Conservation (phyloP, 345 rosid genomes). For the Ceriops tagal region DNA sequence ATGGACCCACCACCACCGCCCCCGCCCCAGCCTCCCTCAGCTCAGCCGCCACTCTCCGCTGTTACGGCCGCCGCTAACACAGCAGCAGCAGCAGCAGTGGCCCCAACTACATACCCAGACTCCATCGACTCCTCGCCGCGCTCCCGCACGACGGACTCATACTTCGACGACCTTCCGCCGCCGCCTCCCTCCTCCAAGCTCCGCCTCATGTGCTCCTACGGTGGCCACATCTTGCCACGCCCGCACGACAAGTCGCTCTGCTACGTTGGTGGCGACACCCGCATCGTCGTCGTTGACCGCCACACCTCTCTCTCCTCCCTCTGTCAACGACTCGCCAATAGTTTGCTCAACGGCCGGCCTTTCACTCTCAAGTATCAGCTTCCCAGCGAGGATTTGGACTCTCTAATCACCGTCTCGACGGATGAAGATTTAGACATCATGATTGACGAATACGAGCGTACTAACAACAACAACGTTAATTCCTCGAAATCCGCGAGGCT, state of each 20-base stretch:
- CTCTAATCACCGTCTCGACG: conserved; percentile 82
- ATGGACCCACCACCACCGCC: conserved; percentile 37
- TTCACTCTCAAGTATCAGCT: conserved; percentile 90
- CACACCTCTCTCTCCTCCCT: conserved; percentile 53
- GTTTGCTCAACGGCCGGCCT: conserved; percentile 54
- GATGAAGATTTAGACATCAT: conserved; percentile 95
- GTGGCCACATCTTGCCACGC: conserved; percentile 85
- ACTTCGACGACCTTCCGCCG: conserved; percentile 50
- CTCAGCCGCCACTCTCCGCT: conserved; percentile 20
- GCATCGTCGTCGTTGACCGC: conserved; percentile 84
- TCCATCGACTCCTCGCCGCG: conserved; percentile 75
- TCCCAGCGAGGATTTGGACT: conserved; percentile 90
- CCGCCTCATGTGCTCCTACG: conserved; percentile 92
- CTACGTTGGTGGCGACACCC: conserved; percentile 87
- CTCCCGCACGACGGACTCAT: conserved; percentile 68
- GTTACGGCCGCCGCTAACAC: conserved; percentile 9
- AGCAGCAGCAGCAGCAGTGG: conserved; percentile 17
- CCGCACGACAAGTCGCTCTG: conserved; percentile 87
- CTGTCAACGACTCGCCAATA: conserved; percentile 53
- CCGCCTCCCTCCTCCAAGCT: conserved; percentile 49
- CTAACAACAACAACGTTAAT: conserved; percentile 26
- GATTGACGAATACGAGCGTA: conserved; percentile 94
- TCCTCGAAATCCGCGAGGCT: conserved; percentile 54
- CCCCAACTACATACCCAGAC: conserved; percentile 38
- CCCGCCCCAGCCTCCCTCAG: conserved; percentile 14